Base-by-base conservation (phyloP, 2,329 filamentous ascomycete genomes). In the Sporothrix phasma region DNA sequence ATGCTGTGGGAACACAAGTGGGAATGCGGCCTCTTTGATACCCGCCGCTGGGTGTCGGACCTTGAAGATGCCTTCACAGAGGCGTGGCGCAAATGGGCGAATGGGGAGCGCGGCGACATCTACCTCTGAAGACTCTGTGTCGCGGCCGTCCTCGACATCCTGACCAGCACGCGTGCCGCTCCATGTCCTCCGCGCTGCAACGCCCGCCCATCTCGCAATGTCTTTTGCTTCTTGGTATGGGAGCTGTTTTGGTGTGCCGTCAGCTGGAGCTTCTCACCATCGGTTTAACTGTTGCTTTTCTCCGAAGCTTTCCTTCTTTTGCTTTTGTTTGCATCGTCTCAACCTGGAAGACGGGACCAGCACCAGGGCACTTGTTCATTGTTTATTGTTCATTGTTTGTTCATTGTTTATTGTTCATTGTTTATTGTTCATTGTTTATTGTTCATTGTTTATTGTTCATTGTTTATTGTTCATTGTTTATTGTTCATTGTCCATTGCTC, bases 1-100 rank as follows among this genome's bases (percentile, higher is more conserved):
- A 78, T 96, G 70, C 77, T 99, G 11, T 97, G 92, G 77, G 83
- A 90, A 67, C 87, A 85, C 71, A 87, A 93, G 69, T 96, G 91
- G 89, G 84, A 80, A 31, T 96, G 92, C 74, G 89, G 88, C 15
- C 79, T 99, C 49, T 99, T 99, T 73, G 86, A 99, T 75, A 99
- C 94, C 5, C 84, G 81, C 69, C 83, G 94, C 69, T 99, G 94
- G 94, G 93, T 97, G 29, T 78, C 81, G 54, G 92, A 97, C 75
- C 77, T 99, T 22, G 94, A 99, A 77, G 81, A 84, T 66, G 92
- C 92, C 13, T 99, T 97, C 74, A 87, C 89, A 68, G 84, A 89
- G 73, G 92, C 92, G 19, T 99, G 94, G 94, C 81, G 81, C 70
- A 84, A 85, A 72, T 99, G 94, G 93, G 91, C 92, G 45, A 80